These are phyloP conservation scores for Gymnopus androsaceus DNA, from an alignment of 1,284 basidiomycete species.

Conservation along the genomic window DNA sequence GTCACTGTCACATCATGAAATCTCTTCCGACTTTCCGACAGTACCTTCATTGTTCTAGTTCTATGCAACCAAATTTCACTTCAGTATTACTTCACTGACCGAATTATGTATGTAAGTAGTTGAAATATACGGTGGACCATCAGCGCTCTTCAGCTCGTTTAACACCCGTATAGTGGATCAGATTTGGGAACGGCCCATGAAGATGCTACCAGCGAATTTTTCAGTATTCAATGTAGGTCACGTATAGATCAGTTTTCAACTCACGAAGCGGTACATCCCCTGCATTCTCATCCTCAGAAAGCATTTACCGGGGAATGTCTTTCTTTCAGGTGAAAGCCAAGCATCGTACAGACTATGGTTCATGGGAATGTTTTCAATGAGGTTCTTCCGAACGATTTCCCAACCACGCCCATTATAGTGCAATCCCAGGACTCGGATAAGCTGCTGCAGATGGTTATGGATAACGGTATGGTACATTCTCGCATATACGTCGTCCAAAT, in stretches of 20 bases:
- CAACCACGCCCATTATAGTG: slow-evolving; percentile 54
- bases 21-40: too few species aligned
- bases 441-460: slow-evolving; percentile 56
- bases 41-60: too few species aligned
- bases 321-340: slow-evolving; percentile 49
- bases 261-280: slow-evolving; percentile 24
- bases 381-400: slow-evolving; percentile 43
- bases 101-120: too few species aligned
- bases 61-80: too few species aligned
- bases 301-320: slow-evolving; percentile 51
- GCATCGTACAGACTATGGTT: slow-evolving; percentile 42
- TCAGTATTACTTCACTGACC: too few species aligned
- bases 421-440: slow-evolving; percentile 50
- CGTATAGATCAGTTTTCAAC: neutral
- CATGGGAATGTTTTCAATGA: slow-evolving; percentile 41
- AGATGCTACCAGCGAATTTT: slow-evolving; percentile 39
- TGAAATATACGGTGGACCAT: too few species aligned
- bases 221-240: neutral
- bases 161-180: slow-evolving; percentile 47
- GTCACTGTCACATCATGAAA: too few species aligned
- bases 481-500: slow-evolving; percentile 52
- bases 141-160: slow-evolving; percentile 7
- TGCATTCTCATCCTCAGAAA: slow-evolving; percentile 56
- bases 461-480: slow-evolving; percentile 56
- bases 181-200: slow-evolving; percentile 52